Evolutionary conservation across 1,284 basidiomycete species (phyloP).

Genomic region (Marasmius fiardii): DNA sequence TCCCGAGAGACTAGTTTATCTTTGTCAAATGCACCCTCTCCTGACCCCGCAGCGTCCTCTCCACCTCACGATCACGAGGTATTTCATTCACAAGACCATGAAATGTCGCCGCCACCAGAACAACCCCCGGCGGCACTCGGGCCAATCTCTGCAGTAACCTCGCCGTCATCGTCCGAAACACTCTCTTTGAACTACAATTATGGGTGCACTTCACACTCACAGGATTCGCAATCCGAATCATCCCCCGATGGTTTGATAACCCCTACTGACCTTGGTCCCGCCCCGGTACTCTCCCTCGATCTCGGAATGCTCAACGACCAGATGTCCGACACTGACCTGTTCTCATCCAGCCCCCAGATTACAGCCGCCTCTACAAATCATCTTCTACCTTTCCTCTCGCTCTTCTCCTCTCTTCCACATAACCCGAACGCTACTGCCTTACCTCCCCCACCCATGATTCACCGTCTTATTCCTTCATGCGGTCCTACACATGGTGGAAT

Average conservation of each 20-base stretch:
- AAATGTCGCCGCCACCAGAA: background rate
- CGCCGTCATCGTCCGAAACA: constrained; percentile 19
- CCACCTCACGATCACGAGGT: constrained; percentile 11
- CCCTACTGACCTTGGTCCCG: constrained; percentile 28
- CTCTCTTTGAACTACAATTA: constrained; percentile 34
- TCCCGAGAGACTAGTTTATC: constrained; percentile 46
- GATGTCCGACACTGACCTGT: constrained; percentile 14
- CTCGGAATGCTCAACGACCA: background rate
- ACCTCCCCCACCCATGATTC: constrained; percentile 60
- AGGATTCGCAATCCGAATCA: constrained; percentile 31
- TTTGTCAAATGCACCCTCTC: constrained; percentile 40
- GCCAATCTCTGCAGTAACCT: constrained; percentile 24
- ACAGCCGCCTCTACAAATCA: constrained; percentile 22
- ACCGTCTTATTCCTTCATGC: constrained; percentile 85
- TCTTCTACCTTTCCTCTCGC: constrained; percentile 9
- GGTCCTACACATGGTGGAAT: constrained; percentile 94
- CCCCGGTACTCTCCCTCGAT: constrained; percentile 1
- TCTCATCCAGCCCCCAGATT: constrained; percentile 10
- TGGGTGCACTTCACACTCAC: constrained; percentile 20
- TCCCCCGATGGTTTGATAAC: constrained; percentile 40
- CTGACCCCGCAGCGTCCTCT: constrained; percentile 37
- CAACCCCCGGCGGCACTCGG: background rate
- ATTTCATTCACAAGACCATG: background rate
- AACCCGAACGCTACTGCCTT: constrained; percentile 15
- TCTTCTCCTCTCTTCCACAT: constrained; percentile 1